Conservation (phyloP, 306 rosid species). For the Cucumis sativus region DNA sequence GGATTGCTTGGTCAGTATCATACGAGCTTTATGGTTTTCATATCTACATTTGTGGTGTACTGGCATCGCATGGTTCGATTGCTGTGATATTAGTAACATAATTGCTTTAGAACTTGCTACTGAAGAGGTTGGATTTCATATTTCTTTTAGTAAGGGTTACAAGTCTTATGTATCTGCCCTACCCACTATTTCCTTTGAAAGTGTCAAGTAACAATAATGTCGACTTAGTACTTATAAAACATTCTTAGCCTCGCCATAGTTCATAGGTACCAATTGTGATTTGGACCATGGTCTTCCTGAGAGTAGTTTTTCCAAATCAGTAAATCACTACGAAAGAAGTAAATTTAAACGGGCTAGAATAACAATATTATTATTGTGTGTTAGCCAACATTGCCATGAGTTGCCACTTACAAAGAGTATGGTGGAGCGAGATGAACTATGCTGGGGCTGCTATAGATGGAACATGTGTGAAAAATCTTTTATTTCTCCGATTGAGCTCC, state of each 20-base stretch:
- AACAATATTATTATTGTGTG: neutral
- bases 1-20: slow-evolving; percentile 81
- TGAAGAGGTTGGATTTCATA: neutral
- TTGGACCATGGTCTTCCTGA: neutral
- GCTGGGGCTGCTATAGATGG: neutral
- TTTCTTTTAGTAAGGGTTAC: neutral
- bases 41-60: neutral
- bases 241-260: neutral
- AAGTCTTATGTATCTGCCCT: neutral
- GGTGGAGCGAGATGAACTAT: neutral
- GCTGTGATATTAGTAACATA: neutral
- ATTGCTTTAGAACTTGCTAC: neutral
- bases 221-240: neutral
- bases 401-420: neutral
- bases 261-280: neutral
- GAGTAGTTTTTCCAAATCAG: neutral
- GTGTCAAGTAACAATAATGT: neutral
- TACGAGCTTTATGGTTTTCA: neutral
- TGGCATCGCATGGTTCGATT: neutral
- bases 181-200: neutral
- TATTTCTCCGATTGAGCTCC: neutral
- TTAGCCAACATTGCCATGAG: neutral
- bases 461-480: neutral
- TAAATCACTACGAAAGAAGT: neutral
- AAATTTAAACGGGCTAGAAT: neutral